phyloP scores from a whole-genome alignment of 2,329 filamentous ascomycete species.

The Fusarium lyarnte region DNA sequence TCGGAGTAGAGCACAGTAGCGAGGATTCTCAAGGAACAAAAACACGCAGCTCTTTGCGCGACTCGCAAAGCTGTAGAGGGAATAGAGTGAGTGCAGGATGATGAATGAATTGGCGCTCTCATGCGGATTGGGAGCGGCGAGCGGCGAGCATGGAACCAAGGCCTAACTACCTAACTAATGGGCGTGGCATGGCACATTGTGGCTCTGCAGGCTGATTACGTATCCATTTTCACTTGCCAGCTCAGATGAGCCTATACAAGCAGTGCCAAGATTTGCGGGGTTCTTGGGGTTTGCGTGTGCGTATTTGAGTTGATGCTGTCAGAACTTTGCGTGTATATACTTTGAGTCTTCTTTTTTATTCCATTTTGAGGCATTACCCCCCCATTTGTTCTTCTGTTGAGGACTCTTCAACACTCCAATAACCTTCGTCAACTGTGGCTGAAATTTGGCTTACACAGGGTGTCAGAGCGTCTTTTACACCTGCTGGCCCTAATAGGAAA shows the following conservation, averaged over 20 bases:
- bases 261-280: constrained; percentile 34
- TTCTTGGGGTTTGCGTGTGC: constrained; percentile 6
- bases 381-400: background rate
- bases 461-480: constrained; percentile 11
- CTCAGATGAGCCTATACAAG: constrained; percentile 17
- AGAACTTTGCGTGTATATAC: background rate
- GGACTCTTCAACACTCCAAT: background rate
- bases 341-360: background rate
- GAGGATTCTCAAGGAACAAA: constrained; percentile 3
- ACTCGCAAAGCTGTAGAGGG: constrained; percentile 8
- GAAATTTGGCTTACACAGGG: constrained; percentile 6
- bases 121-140: constrained; percentile 16
- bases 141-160: constrained; percentile 30
- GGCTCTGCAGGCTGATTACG: constrained; percentile 38
- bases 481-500: constrained; percentile 4
- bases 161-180: constrained; percentile 8
- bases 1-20: background rate
- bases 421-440: constrained; percentile 27
- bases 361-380: background rate
- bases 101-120: constrained; percentile 37
- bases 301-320: background rate
- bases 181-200: constrained; percentile 12
- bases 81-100: constrained; percentile 27
- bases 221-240: constrained; percentile 35
- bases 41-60: constrained; percentile 23